Evolutionary conservation across 2,329 filamentous ascomycete genomes (phyloP).

Genomic region (Torrubiella hemipterigena): DNA sequence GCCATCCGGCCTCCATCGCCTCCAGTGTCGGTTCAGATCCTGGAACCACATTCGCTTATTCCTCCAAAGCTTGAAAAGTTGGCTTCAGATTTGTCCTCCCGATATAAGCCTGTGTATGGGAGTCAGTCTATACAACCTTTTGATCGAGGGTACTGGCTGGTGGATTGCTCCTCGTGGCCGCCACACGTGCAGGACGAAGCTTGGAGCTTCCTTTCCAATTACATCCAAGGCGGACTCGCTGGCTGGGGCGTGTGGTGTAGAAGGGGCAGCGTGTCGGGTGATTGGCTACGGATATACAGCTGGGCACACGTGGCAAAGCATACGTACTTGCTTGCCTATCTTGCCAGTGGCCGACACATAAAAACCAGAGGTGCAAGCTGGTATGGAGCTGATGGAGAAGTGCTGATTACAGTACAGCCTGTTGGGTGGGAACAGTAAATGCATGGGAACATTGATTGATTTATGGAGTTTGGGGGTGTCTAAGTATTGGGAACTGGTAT

Average conservation of each 20-base stretch:
- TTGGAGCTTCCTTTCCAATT: slow-evolving; percentile 51
- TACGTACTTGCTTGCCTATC: slow-evolving; percentile 62
- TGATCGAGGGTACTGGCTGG: slow-evolving; percentile 69
- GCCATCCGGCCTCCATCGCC: slow-evolving; percentile 46
- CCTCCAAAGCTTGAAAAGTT: slow-evolving; percentile 41
- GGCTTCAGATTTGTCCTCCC: slow-evolving; percentile 36
- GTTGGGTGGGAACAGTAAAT: no score
- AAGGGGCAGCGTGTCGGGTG: slow-evolving; percentile 25
- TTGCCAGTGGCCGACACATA: slow-evolving; percentile 55
- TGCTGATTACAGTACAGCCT: slow-evolving; percentile 29
- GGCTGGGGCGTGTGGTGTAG: slow-evolving; percentile 58
- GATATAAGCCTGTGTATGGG: slow-evolving; percentile 41
- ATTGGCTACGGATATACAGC: slow-evolving; percentile 55
- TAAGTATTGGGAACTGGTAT: no score
- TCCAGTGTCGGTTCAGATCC: slow-evolving; percentile 28
- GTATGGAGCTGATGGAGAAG: slow-evolving; percentile 50
- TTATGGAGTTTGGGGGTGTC: no score
- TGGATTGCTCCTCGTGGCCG: slow-evolving; percentile 48
- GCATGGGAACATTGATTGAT: no score
- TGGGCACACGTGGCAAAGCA: slow-evolving; percentile 66
- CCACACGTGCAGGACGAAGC: slow-evolving; percentile 32
- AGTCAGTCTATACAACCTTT: slow-evolving; percentile 28
- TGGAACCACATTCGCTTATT: slow-evolving; percentile 38
- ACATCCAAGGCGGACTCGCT: slow-evolving; percentile 43
- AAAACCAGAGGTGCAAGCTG: slow-evolving; percentile 47